A percentile compares a stretch with the other conserved stretches of the same genome.
Conservation (phyloP, 2,329 filamentous ascomycete genomes). For the Arthrobotrys musiformis region DNA sequence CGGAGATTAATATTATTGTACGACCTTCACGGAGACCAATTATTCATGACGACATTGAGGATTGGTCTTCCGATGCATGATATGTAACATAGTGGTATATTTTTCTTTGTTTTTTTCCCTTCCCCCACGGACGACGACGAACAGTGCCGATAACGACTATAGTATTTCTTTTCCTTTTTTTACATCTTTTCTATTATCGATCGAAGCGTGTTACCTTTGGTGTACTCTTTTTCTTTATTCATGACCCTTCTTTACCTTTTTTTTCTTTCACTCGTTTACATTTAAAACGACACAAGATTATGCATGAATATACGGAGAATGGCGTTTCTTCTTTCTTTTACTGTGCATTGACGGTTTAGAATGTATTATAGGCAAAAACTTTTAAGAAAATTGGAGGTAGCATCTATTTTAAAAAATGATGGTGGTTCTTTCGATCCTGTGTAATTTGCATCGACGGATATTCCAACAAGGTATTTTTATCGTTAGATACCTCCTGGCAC, state of each 20-base stretch:
- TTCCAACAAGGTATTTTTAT: not conserved
- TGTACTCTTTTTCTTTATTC: not conserved
- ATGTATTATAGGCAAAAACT: conserved; percentile 16
- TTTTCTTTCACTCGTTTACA: no score
- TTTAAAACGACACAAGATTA: not conserved
- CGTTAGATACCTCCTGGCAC: not conserved
- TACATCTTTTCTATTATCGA: not conserved
- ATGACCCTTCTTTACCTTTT: not conserved
- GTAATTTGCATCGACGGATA: not conserved
- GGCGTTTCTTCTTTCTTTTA: no score
- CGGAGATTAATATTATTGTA: conserved; percentile 20
- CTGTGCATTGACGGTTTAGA: not conserved
- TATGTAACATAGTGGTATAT: conserved; percentile 11
- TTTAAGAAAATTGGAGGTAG: not conserved
- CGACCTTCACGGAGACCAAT: conserved; percentile 34
- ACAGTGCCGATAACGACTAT: not conserved
- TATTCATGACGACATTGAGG: conserved; percentile 51
- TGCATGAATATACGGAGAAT: conserved; percentile 9
- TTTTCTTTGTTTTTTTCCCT: not conserved
- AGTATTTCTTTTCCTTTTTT: not conserved
- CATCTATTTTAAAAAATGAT: not conserved
- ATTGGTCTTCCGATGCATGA: conserved; percentile 44
- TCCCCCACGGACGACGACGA: not conserved
- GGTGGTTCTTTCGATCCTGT: not conserved
- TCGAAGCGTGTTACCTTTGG: not conserved